Evolutionary conservation across 805 yeast species (phyloP).

Genomic region (Saturnispora diversa): DNA sequence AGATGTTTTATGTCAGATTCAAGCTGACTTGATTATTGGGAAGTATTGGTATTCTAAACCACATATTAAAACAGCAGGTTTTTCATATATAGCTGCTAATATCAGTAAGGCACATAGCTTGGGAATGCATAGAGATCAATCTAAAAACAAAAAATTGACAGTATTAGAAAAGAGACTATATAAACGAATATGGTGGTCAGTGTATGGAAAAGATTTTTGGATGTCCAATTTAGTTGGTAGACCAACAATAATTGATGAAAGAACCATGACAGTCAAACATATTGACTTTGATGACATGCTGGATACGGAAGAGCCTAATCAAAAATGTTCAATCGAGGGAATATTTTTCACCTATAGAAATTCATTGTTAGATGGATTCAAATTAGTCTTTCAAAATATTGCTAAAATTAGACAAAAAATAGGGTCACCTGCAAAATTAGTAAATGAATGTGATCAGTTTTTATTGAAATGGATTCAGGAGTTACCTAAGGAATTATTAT

Average conservation of each 20-base stretch:
- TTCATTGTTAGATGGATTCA: slow-evolving; percentile 58
- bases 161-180: slow-evolving; percentile 35
- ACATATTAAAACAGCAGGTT: slow-evolving; percentile 58
- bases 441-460: slow-evolving; percentile 60
- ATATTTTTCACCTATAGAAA: slow-evolving; percentile 54
- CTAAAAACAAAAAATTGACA: slow-evolving; percentile 11
- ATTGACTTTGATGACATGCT: slow-evolving; percentile 54
- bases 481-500: slow-evolving; percentile 54
- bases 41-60: slow-evolving; percentile 57
- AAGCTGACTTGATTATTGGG: slow-evolving; percentile 53
- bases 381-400: slow-evolving; percentile 36
- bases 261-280: slow-evolving; percentile 69
- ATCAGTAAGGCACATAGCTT: slow-evolving; percentile 45
- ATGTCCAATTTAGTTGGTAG: slow-evolving; percentile 65
- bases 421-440: slow-evolving; percentile 47
- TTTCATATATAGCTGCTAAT: slow-evolving; percentile 37
- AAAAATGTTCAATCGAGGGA: slow-evolving; percentile 32
- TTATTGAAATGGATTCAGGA: slow-evolving; percentile 72
- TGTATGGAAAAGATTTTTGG: slow-evolving; percentile 59
- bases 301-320: slow-evolving; percentile 37
- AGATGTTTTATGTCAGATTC: slow-evolving; percentile 55
- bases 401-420: slow-evolving; percentile 10
- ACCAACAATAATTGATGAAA: slow-evolving; percentile 58
- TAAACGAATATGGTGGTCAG: slow-evolving; percentile 71
- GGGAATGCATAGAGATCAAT: slow-evolving; percentile 56